Base-by-base conservation (phyloP, 805 yeast species). In the Lachancea mirantina region DNA sequence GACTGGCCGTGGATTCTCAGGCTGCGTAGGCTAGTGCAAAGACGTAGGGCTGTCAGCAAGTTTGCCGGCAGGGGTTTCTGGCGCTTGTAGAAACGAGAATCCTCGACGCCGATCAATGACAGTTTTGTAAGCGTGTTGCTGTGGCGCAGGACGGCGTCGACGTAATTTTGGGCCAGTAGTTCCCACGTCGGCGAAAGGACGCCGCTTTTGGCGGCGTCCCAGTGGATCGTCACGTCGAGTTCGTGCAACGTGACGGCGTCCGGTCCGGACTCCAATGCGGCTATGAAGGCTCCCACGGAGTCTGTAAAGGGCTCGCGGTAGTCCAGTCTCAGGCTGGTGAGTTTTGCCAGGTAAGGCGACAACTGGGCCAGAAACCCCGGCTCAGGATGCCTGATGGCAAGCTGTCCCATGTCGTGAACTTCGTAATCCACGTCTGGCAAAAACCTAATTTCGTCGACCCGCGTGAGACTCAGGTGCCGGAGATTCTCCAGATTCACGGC, bases 1-100 rank as follows among this genome's bases (percentile, higher is more conserved):
- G 65, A 45, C 30, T 57, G 46, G 2, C 63, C 59, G 47, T 66
- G 68, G 10, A 73, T 31, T 22, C 78, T 51, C 4, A 74, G 40
- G 5, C 67, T 54, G 28, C 43, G 42, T 26, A 75, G 46, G 1
- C 44, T 29, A 0, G 44, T 41, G 34, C 59, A 51, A 2, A 17
- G 29, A 13, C 22, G 19, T 9, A 54, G 36, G 21, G 40, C 41
- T 22, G 42, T n/a, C 18, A 57, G 38, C 6, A 30, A 27, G 8
- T 47, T 52, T 3, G 40, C 30, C 7, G 45, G 50, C 6, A 63
- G 47, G 1, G 61, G 47, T 19, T 51, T 48, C 29, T 52, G 52
- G 9, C 50, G 29, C 23, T 58, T 63, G 34, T 55, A 51, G 27
- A 55, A 57, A 2, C 47, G 45, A 7, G 56, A 52, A 30, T 67